A percentile compares a stretch with the other conserved stretches of the same genome.
These are phyloP conservation scores for Chaetomium sp. DNA, from an alignment of 2,329 filamentous ascomycete genomes.

Conservation along the genomic window DNA sequence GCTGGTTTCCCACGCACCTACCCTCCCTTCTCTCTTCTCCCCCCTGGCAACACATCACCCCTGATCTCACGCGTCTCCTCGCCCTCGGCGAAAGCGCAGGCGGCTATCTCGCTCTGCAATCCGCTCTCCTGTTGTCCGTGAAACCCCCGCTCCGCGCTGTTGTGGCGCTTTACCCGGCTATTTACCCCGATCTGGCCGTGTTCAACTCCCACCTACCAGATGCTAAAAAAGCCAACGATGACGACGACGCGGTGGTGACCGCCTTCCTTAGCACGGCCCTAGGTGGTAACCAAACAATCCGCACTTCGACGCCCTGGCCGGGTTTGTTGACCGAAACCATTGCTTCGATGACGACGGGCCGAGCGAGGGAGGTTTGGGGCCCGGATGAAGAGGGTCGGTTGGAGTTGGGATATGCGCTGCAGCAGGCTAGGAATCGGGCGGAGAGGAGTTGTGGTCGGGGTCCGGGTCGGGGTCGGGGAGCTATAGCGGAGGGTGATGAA, in stretches of 20 bases:
- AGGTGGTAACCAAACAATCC: constrained; percentile 4
- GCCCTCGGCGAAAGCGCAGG: constrained; percentile 22
- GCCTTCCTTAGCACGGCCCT: no score
- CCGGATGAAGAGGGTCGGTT: constrained; percentile 13
- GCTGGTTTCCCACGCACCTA: constrained; percentile 32
- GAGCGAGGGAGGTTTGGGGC: constrained; percentile 14
- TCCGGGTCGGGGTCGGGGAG: no score
- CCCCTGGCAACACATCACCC: not conserved
- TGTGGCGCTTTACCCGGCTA: constrained; percentile 17
- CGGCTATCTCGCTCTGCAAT: constrained; percentile 23
- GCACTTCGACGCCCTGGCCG: constrained; percentile 13
- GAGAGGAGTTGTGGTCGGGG: no score
- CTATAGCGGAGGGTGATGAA: no score
- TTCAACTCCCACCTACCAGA: not conserved
- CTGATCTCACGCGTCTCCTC: constrained; percentile 15
- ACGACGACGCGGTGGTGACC: not conserved
- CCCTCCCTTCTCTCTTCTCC: constrained; percentile 4
- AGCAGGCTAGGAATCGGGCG: not conserved
- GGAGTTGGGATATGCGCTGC: constrained; percentile 12
- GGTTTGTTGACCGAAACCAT: constrained; percentile 1
- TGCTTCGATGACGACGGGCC: constrained; percentile 3
- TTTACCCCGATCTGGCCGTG: constrained; percentile 15
- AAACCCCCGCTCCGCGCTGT: constrained; percentile 15
- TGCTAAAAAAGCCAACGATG: not conserved
- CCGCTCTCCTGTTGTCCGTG: constrained; percentile 17